Base-by-base conservation (phyloP, 345 rosid species). In the Arabidopsis arenosa region DNA sequence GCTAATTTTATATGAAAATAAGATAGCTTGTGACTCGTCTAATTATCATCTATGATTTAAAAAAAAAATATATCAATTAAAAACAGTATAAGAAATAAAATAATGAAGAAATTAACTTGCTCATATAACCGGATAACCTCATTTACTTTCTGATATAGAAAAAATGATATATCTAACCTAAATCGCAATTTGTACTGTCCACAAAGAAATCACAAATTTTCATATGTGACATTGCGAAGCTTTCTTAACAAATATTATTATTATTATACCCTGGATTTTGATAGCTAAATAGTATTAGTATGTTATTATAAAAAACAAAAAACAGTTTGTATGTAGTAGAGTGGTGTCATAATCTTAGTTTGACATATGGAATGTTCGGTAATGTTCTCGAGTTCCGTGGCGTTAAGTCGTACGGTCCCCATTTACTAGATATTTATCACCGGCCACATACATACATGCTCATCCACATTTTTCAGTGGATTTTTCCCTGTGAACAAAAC, bases 301-400 rank as follows among this genome's bases (percentile, higher is more conserved):
- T 28, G 32, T 4, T 28, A 28, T 2, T 28, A 5, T 3, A 28
- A 28, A 28, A 28, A 28, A 23, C 0, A 35, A 35, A 8, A 8
- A 39, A 8, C 5, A 55, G 37, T n/a, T n/a, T n/a, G n/a, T 26
- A 26, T 10, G 18, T 36, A 36, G 23, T 39, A 62, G 62, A 73
- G 15, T 52, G 36, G 4, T 43, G 6, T 52, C 9, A 1, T 30
- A 44, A 21, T 7, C 15, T 30, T 7, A 14, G 26, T 15, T 7
- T 56, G 73, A 66, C 59, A n/a, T 48, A 17, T 65, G 7, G 79
- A 58, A 59, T 9, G 73, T 75, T 75, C 68, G 8, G 52, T 37
- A 59, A 59, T 28, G 54, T 75, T 67, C 73, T 58, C 3, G 68
- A 58, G 26, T 13, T 15, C 2, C 41, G 23, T 30, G 53, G 60